These are phyloP conservation scores for Betula pendula DNA, from an alignment of 306 rosid genomes.

Conservation along the genomic window DNA sequence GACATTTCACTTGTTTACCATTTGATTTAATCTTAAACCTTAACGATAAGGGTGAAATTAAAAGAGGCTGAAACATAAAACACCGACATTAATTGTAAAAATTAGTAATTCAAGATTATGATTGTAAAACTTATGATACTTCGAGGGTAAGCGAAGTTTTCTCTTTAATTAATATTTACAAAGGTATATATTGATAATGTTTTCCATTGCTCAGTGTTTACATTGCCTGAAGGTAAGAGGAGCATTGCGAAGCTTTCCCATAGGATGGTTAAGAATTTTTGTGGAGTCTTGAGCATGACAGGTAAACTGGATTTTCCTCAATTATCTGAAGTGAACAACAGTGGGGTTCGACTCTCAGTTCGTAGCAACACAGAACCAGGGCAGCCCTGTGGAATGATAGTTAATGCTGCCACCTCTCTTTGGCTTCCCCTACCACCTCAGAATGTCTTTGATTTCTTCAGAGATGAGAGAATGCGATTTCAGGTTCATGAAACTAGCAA, in stretches of 20 bases:
- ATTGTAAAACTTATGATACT: too few species aligned
- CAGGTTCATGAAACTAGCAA: slow-evolving; percentile 39
- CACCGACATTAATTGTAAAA: too few species aligned
- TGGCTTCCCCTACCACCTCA: slow-evolving; percentile 54
- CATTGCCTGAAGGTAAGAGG: slow-evolving; percentile 35
- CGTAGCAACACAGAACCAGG: slow-evolving; percentile 36
- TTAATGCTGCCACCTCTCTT: slow-evolving; percentile 51
- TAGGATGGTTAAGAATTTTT: slow-evolving; percentile 58
- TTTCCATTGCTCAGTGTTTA: slow-evolving; percentile 36
- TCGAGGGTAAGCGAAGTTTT: too few species aligned
- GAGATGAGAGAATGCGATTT: slow-evolving; percentile 37
- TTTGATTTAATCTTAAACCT: too few species aligned
- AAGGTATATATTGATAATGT: neutral
- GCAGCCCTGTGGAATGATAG: slow-evolving; percentile 46
- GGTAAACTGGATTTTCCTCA: slow-evolving; percentile 45
- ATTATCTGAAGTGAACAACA: slow-evolving; percentile 34
- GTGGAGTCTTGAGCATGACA: slow-evolving; percentile 47
- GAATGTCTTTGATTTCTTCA: slow-evolving; percentile 43
- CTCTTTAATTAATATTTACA: neutral
- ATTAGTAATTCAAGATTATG: too few species aligned
- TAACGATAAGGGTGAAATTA: too few species aligned
- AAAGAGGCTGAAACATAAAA: too few species aligned
- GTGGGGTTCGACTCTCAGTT: slow-evolving; percentile 42
- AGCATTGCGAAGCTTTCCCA: slow-evolving; percentile 49
- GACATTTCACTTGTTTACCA: too few species aligned